Evolutionary conservation across 2,329 filamentous ascomycete species (phyloP).

Genomic region (Diplodia corticola): DNA sequence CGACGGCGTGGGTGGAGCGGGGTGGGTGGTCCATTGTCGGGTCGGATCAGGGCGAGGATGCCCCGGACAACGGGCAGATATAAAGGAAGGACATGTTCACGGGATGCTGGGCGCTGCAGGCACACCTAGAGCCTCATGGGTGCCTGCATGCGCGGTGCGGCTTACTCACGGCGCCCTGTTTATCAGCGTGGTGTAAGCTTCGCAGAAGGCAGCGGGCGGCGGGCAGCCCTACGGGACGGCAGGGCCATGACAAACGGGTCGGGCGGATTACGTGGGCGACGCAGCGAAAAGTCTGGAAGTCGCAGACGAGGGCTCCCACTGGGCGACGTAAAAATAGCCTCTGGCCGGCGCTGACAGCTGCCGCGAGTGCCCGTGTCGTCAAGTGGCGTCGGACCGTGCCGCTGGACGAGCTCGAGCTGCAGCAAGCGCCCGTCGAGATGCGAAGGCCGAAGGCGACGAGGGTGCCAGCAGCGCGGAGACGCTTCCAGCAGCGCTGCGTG

Average conservation of each 20-base stretch:
- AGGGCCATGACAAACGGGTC: slow-evolving; percentile 1
- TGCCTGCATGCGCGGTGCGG: neutral
- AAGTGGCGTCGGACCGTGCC: slow-evolving; percentile 19
- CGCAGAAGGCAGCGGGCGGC: slow-evolving; percentile 35
- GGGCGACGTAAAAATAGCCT: slow-evolving; percentile 16
- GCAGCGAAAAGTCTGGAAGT: slow-evolving; percentile 76
- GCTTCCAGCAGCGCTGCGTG: neutral
- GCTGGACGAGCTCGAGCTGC: neutral
- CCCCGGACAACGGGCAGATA: neutral
- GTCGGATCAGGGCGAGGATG: neutral
- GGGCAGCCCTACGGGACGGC: slow-evolving; percentile 71
- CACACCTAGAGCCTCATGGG: slow-evolving; percentile 2
- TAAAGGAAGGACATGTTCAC: neutral
- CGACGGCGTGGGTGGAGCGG: neutral
- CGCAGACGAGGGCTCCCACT: slow-evolving; percentile 69
- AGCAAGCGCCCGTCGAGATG: neutral
- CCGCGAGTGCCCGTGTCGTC: neutral
- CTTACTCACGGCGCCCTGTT: slow-evolving; percentile 19
- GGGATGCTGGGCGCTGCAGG: neutral
- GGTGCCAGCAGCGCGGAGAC: neutral
- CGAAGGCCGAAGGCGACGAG: neutral
- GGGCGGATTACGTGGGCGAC: slow-evolving; percentile 53
- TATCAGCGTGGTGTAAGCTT: slow-evolving; percentile 12
- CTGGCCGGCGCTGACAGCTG: neutral
- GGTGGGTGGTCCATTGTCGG: slow-evolving; percentile 2